phyloP scores from a whole-genome alignment of 2,329 filamentous ascomycete species.

The Aspergillus versicolor region DNA sequence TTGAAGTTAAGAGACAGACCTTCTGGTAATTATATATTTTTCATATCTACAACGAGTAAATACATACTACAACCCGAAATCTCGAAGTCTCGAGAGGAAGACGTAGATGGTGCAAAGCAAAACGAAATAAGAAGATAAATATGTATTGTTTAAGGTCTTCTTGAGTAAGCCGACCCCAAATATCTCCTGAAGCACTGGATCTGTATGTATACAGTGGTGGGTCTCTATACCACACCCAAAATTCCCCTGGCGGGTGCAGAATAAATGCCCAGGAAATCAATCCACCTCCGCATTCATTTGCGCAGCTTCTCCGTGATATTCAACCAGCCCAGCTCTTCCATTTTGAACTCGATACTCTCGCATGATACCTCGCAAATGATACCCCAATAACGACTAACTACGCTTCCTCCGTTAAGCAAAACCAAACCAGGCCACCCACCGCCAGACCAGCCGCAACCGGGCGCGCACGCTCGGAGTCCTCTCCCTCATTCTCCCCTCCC shows the following conservation, averaged over 20 bases:
- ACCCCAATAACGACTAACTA: neutral
- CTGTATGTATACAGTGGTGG: neutral
- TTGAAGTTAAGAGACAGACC: too few species aligned
- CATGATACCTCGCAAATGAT: neutral
- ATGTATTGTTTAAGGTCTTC: too few species aligned
- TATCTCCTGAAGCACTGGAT: too few species aligned
- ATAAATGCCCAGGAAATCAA: neutral
- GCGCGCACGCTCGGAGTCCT: neutral
- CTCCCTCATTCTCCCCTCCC: neutral
- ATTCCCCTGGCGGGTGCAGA: neutral
- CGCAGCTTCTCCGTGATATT: neutral
- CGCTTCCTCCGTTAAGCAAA: neutral
- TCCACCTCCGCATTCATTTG: constrained; percentile 12
- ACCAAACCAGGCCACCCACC: neutral
- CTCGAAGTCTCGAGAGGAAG: too few species aligned
- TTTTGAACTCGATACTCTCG: neutral
- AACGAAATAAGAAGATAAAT: too few species aligned
- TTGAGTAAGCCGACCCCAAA: too few species aligned
- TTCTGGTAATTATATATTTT: too few species aligned
- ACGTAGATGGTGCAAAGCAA: too few species aligned
- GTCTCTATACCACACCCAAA: neutral
- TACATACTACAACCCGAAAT: too few species aligned
- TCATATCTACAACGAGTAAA: too few species aligned
- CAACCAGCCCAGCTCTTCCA: neutral
- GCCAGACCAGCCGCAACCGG: neutral